Percentiles rank a stretch among this genome's conserved stretches.
Conservation (phyloP, 164 flowering plant species). For the Tinospora cordifolia region DNA sequence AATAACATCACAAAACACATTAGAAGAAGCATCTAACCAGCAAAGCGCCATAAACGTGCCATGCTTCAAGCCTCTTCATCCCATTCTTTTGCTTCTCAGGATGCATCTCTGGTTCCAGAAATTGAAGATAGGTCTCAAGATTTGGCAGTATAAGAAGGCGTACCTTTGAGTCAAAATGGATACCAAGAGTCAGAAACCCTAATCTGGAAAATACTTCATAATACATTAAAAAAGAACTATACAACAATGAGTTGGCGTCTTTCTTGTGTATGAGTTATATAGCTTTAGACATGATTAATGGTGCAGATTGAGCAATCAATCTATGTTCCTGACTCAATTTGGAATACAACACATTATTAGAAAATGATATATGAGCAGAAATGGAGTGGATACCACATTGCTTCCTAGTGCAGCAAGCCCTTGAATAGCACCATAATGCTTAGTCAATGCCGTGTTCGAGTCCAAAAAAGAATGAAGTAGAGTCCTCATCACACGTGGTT, state of each 20-base stretch:
- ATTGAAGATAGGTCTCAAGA: constrained; percentile 74
- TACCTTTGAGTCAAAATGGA: constrained; percentile 34
- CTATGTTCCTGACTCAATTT: background rate
- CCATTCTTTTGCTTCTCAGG: constrained; percentile 80
- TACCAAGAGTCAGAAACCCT: too few relatives aligned
- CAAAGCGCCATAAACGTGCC: constrained; percentile 89
- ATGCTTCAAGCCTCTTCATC: constrained; percentile 84
- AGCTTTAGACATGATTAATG: background rate
- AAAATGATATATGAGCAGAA: background rate
- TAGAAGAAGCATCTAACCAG: constrained; percentile 38
- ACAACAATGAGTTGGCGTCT: background rate
- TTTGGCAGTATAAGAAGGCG: constrained; percentile 78
- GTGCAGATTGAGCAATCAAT: background rate
- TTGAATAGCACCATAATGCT: constrained; percentile 96
- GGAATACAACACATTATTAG: background rate
- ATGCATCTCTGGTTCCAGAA: constrained; percentile 74
- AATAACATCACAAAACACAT: background rate
- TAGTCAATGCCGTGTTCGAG: constrained; percentile 69
- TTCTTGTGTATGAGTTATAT: background rate
- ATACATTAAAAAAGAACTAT: background rate
- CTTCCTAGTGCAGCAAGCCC: constrained; percentile 88
- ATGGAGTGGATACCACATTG: constrained; percentile 51
- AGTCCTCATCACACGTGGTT: constrained; percentile 80
- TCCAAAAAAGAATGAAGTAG: constrained; percentile 83
- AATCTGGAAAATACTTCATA: background rate